Conservation (phyloP, 78 protist species). For the Protostelium mycophagum region DNA sequence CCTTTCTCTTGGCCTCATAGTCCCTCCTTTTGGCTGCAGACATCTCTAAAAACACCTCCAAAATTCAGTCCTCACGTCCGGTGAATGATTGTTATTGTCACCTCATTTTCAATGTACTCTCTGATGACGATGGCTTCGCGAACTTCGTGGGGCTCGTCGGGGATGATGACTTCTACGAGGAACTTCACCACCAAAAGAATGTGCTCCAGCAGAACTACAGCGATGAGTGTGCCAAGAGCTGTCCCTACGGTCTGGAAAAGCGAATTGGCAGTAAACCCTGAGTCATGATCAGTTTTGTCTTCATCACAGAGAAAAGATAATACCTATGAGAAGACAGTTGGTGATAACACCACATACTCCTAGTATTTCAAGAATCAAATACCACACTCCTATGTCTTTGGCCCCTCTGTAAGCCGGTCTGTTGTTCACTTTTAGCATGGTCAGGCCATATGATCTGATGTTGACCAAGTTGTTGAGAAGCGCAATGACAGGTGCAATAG, state of each 20-base stretch:
- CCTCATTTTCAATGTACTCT: background rate
- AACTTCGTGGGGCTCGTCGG: conserved; percentile 2
- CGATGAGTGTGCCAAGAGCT: background rate
- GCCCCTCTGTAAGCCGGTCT: conserved; percentile 29
- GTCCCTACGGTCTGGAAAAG: background rate
- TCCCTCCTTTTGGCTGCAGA: too few species aligned
- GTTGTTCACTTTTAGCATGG: conserved; percentile 8
- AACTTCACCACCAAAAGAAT: background rate
- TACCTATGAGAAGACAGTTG: conserved; percentile 4
- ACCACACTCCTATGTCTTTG: conserved; percentile 14
- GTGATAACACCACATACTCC: conserved; percentile 3
- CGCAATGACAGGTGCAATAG: conserved; percentile 61
- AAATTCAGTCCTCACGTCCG: too few species aligned
- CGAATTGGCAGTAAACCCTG: background rate
- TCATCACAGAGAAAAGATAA: background rate
- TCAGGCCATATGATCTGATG: conserved; percentile 40
- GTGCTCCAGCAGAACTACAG: background rate
- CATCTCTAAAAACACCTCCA: too few species aligned
- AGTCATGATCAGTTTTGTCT: background rate
- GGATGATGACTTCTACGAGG: background rate
- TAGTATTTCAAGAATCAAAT: background rate
- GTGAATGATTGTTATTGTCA: too few species aligned
- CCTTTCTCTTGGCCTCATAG: too few species aligned
- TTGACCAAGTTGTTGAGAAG: conserved; percentile 60
- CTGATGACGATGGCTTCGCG: background rate